phyloP scores from a whole-genome alignment of 495 filamentous ascomycete species.

The Daldinia concentrica region DNA sequence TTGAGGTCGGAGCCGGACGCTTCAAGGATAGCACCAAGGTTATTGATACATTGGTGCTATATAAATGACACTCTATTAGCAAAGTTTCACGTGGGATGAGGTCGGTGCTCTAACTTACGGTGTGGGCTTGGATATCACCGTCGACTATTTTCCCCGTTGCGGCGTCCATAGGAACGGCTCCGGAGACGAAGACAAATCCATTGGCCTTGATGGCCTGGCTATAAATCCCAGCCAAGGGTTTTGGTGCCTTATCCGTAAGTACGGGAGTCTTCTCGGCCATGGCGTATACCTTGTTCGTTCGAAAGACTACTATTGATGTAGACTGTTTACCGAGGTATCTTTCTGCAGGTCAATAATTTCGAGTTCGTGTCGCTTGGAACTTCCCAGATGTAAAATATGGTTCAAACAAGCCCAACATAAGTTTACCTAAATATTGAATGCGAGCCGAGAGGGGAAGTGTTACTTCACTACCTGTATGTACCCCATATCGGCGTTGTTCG shows the following conservation, averaged over 20 bases:
- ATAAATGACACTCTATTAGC: constrained; percentile 47
- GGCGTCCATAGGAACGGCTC: constrained; percentile 74
- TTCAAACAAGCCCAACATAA: not conserved
- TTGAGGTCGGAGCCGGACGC: constrained; percentile 68
- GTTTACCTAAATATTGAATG: not conserved
- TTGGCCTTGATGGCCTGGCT: constrained; percentile 78
- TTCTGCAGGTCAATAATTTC: not conserved
- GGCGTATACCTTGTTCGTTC: constrained; percentile 6
- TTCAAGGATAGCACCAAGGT: constrained; percentile 71
- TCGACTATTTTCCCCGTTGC: constrained; percentile 69
- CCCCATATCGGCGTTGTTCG: not conserved
- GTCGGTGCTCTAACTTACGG: constrained; percentile 31
- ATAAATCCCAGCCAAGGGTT: constrained; percentile 59
- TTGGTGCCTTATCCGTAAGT: constrained; percentile 59
- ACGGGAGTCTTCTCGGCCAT: constrained; percentile 48
- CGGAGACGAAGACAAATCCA: constrained; percentile 77
- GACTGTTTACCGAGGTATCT: not conserved
- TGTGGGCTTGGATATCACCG: constrained; percentile 67
- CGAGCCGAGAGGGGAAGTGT: not conserved
- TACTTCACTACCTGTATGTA: not conserved
- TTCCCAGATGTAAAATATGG: not conserved
- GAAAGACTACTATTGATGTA: not conserved
- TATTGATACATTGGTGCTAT: constrained; percentile 61
- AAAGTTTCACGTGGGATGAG: constrained; percentile 35
- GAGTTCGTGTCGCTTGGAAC: not conserved